Evolutionary conservation across 208 protist species (phyloP), one percentile per base, ranked within the genome.

Genomic region (Wallacemonas rigidus): DNA sequence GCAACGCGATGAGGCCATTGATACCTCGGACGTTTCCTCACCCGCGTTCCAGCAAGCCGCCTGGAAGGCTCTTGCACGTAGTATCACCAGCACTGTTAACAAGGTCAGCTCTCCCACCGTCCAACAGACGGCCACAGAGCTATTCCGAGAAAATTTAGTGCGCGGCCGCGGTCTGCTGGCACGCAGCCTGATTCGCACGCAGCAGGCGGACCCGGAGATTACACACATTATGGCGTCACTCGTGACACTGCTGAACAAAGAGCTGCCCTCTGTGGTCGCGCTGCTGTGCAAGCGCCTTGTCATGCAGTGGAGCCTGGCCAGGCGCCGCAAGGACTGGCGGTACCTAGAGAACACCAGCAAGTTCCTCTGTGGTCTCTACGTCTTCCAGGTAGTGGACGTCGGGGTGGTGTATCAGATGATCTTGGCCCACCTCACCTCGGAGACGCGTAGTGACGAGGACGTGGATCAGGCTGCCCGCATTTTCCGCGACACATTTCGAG

Each of bases 111-210:
- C 79, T 2, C 70, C 87, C n/a, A 99, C 99, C 62, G 81, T 99
- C 5, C 79, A 92, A 76, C 64, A 97, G 38, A 95, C 99, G 26
- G 83, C 98, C 17, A 84, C 84, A 6, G 98, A 99, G 70, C 75
- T 99, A 9, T 99, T 99, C 76, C 82, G 79, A 11, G 98, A 99
- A 72, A 99, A 99, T 79, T 78, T 99, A 8, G 83, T 99, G 0
- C 91, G 99, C 54, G 99, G 98, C 38, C 91, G 94, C 11, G 99
- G 98, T 9, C 87, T 99, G 41, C 83, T 99, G 2, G 88, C 90
- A 4, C 85, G 97, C 14, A 92, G 94, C 12, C 58, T 98, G 9
- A 95, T 99, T 75, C 95, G 97, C 68, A 95, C 98, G 0, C 98
- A 98, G 85, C 72, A 90, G 35, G 93, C 96, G 0, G 98, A 98